These are phyloP conservation scores for Pisolithus marmoratus DNA, from an alignment of 768 basidiomycete species.

Conservation along the genomic window DNA sequence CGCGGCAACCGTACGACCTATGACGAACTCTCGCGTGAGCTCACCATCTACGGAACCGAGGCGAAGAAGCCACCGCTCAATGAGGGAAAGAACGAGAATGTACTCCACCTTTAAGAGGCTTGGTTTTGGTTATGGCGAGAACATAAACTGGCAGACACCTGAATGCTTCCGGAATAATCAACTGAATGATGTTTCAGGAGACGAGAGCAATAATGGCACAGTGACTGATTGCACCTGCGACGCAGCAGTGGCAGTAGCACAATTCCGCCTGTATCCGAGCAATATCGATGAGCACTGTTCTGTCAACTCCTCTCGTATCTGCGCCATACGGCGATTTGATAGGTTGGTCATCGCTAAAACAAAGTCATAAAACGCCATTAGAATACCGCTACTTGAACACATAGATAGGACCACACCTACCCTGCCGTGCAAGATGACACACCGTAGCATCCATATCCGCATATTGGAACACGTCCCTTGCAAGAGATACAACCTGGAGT, in stretches of 20 bases:
- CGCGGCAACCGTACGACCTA: slow-evolving; percentile 84
- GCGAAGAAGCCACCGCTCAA: not conserved
- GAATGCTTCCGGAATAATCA: slow-evolving; percentile 93
- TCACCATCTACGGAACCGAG: not conserved
- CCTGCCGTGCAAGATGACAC: slow-evolving; percentile 67
- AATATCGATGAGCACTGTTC: slow-evolving; percentile 79
- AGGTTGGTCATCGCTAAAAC: slow-evolving; percentile 66
- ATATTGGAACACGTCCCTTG: slow-evolving; percentile 87
- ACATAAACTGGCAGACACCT: slow-evolving; percentile 78
- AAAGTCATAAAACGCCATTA: not conserved
- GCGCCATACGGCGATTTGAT: slow-evolving; percentile 50
- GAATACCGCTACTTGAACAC: not conserved
- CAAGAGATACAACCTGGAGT: slow-evolving; percentile 71
- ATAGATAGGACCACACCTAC: slow-evolving; percentile 34
- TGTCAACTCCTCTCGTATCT: slow-evolving; percentile 81
- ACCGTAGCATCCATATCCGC: slow-evolving; percentile 88
- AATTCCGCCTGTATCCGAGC: slow-evolving; percentile 82
- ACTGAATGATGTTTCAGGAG: slow-evolving; percentile 37
- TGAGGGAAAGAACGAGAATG: slow-evolving; percentile 4
- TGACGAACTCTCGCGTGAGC: not conserved
- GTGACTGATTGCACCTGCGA: slow-evolving; percentile 58
- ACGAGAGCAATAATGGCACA: not conserved
- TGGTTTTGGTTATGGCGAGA: slow-evolving; percentile 79
- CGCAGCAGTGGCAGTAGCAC: slow-evolving; percentile 69
- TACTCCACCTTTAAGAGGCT: slow-evolving; percentile 94